Evolutionary conservation across 2,329 filamentous ascomycete species (phyloP).

Genomic region (Penicillium sp.): DNA sequence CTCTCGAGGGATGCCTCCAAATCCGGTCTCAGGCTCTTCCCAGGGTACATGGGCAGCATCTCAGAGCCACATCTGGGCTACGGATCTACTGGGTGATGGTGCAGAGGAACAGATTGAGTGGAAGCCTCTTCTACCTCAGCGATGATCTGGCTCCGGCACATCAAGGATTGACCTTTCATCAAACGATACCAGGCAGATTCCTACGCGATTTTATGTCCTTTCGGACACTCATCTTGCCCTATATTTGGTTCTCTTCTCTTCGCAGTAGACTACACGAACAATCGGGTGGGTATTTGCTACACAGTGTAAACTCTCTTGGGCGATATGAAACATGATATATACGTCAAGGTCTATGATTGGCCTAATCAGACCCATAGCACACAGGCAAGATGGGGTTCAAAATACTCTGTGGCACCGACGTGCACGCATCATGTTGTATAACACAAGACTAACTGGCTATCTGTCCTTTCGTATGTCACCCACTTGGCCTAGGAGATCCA

Average conservation of each 20-base stretch:
- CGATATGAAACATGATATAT: not conserved
- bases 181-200: not conserved
- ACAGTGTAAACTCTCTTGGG: not conserved
- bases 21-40: not conserved
- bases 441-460: not conserved
- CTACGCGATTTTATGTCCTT: not conserved
- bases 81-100: constrained; percentile 27
- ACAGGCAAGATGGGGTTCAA: not conserved
- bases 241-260: no score
- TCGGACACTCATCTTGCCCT: no score
- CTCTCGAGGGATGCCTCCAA: constrained; percentile 12
- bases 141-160: not conserved
- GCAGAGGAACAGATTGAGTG: constrained; percentile 26
- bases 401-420: not conserved
- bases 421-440: not conserved
- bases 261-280: no score
- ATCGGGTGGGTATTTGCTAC: not conserved
- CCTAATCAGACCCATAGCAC: not conserved
- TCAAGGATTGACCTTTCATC: not conserved
- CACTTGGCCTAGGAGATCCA: not conserved
- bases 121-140: constrained; percentile 32
- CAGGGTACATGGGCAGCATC: not conserved
- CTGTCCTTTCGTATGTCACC: not conserved
- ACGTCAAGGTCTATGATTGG: not conserved
- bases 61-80: not conserved